Percentiles rank a stretch among this genome's conserved stretches.
These are phyloP conservation scores for Tolypocladium capitatum DNA, from an alignment of 2,329 filamentous ascomycete species.

Conservation along the genomic window DNA sequence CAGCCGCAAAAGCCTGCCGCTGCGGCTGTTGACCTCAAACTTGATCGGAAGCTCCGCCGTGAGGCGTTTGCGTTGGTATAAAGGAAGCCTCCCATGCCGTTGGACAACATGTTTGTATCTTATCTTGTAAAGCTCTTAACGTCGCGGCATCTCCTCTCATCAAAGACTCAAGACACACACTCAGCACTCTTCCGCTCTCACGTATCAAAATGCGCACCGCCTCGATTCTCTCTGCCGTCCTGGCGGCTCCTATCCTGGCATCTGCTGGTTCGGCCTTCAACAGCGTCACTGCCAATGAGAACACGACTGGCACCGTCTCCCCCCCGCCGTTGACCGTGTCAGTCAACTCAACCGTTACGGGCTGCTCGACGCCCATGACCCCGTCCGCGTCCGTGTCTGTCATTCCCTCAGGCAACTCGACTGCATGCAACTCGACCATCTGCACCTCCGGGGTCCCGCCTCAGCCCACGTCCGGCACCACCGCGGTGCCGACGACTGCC, in stretches of 20 bases:
- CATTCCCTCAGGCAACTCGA: constrained; percentile 1
- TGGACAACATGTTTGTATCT: not conserved
- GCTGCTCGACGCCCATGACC: not conserved
- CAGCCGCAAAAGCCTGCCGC: not conserved
- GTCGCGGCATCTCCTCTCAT: not conserved
- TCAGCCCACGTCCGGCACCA: not conserved
- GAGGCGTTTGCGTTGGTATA: not conserved
- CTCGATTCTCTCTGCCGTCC: constrained; percentile 5
- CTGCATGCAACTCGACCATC: not conserved
- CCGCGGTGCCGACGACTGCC: not conserved
- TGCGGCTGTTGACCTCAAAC: not conserved
- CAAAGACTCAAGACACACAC: not conserved
- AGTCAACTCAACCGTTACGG: not conserved
- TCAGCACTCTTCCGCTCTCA: not conserved
- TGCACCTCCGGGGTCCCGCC: not conserved
- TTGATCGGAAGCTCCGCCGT: not conserved
- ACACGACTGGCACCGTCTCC: not conserved
- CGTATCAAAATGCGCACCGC: constrained; percentile 9
- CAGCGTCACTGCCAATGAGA: not conserved
- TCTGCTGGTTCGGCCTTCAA: not conserved
- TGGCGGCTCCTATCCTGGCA: constrained; percentile 5
- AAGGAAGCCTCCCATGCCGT: not conserved
- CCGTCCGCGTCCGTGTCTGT: not conserved
- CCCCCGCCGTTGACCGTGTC: not conserved
- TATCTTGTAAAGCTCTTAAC: not conserved